These are phyloP conservation scores for Cercophora sp. DNA, from an alignment of 495 filamentous ascomycete genomes.

Conservation along the genomic window DNA sequence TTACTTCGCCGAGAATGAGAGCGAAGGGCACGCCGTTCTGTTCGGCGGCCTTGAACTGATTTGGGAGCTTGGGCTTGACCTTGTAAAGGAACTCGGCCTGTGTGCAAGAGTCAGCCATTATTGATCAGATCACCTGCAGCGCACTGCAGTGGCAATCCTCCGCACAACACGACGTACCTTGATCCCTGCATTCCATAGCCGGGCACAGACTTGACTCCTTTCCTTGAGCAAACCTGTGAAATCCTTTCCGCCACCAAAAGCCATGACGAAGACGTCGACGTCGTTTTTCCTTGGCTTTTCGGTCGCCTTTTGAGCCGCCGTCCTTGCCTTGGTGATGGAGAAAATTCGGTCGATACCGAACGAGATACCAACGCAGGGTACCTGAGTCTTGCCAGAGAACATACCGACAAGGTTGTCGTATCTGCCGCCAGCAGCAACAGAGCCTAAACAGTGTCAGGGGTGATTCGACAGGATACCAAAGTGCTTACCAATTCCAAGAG, in stretches of 20 bases:
- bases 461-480: constrained; percentile 69
- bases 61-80: constrained; percentile 70
- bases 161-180: background rate
- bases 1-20: constrained; percentile 68
- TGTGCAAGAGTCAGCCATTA: background rate
- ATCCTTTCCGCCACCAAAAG: constrained; percentile 76
- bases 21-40: constrained; percentile 60
- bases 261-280: constrained; percentile 88
- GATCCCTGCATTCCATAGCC: constrained; percentile 73
- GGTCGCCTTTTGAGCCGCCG: constrained; percentile 52
- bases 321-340: constrained; percentile 77
- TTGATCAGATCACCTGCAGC: background rate
- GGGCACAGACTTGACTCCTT: constrained; percentile 11
- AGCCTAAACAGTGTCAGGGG: constrained; percentile 60
- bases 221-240: constrained; percentile 38
- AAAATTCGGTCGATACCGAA: constrained; percentile 96
- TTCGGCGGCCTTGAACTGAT: constrained; percentile 81
- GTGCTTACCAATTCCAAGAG: constrained; percentile 66
- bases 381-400: constrained; percentile 74
- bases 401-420: constrained; percentile 94
- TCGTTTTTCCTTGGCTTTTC: constrained; percentile 48
- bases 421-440: constrained; percentile 80
- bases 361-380: constrained; percentile 90
- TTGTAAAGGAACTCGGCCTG: constrained; percentile 74
- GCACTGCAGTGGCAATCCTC: background rate